These are phyloP conservation scores for Tylopilus felleus DNA, from an alignment of 768 basidiomycete species.

Conservation along the genomic window DNA sequence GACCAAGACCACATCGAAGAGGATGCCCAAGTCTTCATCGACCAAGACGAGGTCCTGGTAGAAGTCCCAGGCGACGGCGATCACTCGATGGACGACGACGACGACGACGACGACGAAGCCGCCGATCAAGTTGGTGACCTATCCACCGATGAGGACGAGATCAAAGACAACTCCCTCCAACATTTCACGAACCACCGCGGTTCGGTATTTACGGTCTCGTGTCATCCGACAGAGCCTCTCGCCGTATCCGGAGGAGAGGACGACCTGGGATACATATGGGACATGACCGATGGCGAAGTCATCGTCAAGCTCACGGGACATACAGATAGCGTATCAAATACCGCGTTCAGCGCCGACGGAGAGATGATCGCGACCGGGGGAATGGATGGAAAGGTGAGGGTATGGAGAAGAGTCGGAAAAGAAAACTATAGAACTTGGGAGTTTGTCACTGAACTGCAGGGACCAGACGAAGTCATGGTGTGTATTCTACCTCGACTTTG, in stretches of 20 bases:
- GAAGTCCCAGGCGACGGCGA: conserved; percentile 69
- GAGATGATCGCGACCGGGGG: conserved; percentile 94
- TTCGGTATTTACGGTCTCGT: conserved; percentile 82
- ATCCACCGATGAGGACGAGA: conserved; percentile 37
- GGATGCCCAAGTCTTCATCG: conserved; percentile 59
- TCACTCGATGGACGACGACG: conserved; percentile 66
- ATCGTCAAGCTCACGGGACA: conserved; percentile 89
- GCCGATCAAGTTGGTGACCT: conserved; percentile 47
- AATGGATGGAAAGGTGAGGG: conserved; percentile 92
- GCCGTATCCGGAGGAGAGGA: conserved; percentile 95
- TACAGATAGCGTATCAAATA: conserved; percentile 81
- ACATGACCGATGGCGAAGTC: conserved; percentile 74
- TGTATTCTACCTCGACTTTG: conserved; percentile 26
- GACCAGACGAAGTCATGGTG: conserved; percentile 95
- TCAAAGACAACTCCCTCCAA: conserved; percentile 64
- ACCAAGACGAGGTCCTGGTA: conserved; percentile 58
- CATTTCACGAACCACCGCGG: conserved; percentile 62
- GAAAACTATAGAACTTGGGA: conserved; percentile 84
- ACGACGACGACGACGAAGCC: conserved; percentile 55
- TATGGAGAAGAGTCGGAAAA: conserved; percentile 85
- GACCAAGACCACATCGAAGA: conserved; percentile 36
- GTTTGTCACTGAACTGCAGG: conserved; percentile 88
- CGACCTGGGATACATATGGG: conserved; percentile 92
- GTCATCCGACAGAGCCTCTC: conserved; percentile 77
- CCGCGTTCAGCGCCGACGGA: conserved; percentile 83